These are phyloP conservation scores for Cryphonectria radicalis DNA, from an alignment of 2,329 filamentous ascomycete species.

Conservation along the genomic window DNA sequence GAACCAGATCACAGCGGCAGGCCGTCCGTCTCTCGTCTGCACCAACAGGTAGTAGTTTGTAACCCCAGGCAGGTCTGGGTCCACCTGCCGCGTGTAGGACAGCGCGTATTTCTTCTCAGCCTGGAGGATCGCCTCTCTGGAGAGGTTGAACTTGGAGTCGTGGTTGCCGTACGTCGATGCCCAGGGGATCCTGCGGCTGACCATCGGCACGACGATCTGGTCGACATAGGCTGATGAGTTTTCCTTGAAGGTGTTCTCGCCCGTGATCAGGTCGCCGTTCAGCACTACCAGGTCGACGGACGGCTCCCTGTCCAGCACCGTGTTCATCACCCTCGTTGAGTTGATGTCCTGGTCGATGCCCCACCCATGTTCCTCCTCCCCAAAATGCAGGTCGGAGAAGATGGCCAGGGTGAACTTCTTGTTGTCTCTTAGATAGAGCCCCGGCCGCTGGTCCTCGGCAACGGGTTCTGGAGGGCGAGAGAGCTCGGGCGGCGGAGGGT, in stretches of 20 bases:
- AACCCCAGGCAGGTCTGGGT: constrained; percentile 42
- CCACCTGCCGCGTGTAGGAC: constrained; percentile 41
- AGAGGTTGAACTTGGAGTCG: constrained; percentile 64
- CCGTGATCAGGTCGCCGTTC: constrained; percentile 74
- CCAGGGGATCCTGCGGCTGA: constrained; percentile 60
- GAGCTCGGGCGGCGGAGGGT: not conserved
- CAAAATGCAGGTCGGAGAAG: constrained; percentile 62
- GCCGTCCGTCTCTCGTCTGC: not conserved
- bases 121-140: constrained; percentile 44
- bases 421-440: constrained; percentile 4
- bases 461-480: not conserved
- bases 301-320: constrained; percentile 59
- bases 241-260: constrained; percentile 61
- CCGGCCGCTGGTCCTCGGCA: not conserved
- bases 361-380: constrained; percentile 49
- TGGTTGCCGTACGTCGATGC: constrained; percentile 75
- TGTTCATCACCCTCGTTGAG: constrained; percentile 59
- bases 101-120: constrained; percentile 40
- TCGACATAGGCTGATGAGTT: constrained; percentile 65
- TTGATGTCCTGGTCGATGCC: constrained; percentile 58
- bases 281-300: constrained; percentile 65
- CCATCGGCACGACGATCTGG: constrained; percentile 60
- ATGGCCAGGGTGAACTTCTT: constrained; percentile 40
- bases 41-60: constrained; percentile 56
- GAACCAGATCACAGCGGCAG: constrained; percentile 64